Base-by-base conservation (phyloP, 1,139 yeast species). In the Candida tropicalis region DNA sequence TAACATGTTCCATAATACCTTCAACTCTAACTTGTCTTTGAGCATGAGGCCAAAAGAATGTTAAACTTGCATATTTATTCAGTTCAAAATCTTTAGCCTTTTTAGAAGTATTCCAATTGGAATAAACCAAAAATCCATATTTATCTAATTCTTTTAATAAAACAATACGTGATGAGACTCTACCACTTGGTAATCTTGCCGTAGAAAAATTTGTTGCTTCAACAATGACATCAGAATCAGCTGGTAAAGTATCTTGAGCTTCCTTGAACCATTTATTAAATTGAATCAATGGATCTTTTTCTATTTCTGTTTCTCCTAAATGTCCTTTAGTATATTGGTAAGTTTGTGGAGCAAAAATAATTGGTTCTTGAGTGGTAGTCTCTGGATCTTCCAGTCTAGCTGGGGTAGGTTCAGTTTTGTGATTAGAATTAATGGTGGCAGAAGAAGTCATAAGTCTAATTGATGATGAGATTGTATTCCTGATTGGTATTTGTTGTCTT, bases 21-120 rank as follows among this genome's bases (percentile, higher is more conserved):
- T 93, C 99, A 10, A 93, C 84, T 50, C 99, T 77, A 6, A 93
- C 96, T 65, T 90, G 97, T 52, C 97, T 81, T 66, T 93, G 97
- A 37, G 84, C 63, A 51, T 81, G 82, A 44, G 87, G 88, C 98
- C 99, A 93, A 68, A 90, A 91, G 62, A 91, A 95, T n/a, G 85
- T 84, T 51, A 93, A 69, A 1, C 95, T 81, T 1, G 91, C 98
- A 58, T 79, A 77, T 50, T 87, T 86, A 62, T 93, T 93, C 34
- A 84, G 68, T 32, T 68, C 68, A 48, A 82, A 70, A 61, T 91
- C 98, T 40, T 68, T 62, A 22, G 85, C 80, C 65, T 93, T 93
- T 64, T 88, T 89, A 32, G 96, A 85, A 9, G 84, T 76, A 34
- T 77, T 89, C 96, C 97, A 91, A 64, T 93, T 93, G 42, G 97